phyloP scores from a whole-genome alignment of 176 grass and related monocot genomes.

The Oryza longistaminata region DNA sequence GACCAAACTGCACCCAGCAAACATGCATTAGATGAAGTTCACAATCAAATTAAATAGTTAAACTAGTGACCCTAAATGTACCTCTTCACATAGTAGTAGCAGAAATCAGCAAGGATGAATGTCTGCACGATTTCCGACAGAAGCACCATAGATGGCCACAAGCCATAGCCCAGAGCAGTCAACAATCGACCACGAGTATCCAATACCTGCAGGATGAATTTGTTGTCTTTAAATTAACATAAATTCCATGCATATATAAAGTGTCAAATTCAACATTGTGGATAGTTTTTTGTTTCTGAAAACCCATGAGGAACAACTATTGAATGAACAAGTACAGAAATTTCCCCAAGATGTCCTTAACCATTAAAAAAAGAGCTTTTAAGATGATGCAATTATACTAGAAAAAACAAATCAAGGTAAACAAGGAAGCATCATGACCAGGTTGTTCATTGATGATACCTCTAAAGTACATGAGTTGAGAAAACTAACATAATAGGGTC shows the following conservation, averaged over 20 bases:
- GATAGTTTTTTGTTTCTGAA: neutral
- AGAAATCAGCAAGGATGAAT: conserved; percentile 99
- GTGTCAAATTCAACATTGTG: neutral
- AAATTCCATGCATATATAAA: neutral
- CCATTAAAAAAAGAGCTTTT: neutral
- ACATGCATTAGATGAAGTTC: neutral
- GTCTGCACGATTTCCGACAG: conserved; percentile 92
- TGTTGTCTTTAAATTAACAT: conserved; percentile 9
- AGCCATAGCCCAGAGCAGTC: conserved; percentile 85
- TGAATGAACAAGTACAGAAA: neutral
- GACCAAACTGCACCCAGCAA: conserved; percentile 48
- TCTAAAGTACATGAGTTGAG: neutral
- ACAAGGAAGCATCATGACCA: neutral
- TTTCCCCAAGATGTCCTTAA: neutral
- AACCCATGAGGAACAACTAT: neutral
- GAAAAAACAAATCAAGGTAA: neutral
- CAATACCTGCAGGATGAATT: conserved; percentile 59
- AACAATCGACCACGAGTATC: conserved; percentile 83
- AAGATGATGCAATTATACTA: neutral
- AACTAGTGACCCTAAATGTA: neutral
- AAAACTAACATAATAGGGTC: conserved; percentile 15
- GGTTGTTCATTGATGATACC: neutral
- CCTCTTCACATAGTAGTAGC: conserved; percentile 99
- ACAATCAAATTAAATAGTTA: neutral
- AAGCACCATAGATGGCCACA: conserved; percentile 94